Percentiles rank a stretch among this genome's conserved stretches.
phyloP scores from a whole-genome alignment of 2,329 filamentous ascomycete genomes.

The Hymenoscyphus albidus region DNA sequence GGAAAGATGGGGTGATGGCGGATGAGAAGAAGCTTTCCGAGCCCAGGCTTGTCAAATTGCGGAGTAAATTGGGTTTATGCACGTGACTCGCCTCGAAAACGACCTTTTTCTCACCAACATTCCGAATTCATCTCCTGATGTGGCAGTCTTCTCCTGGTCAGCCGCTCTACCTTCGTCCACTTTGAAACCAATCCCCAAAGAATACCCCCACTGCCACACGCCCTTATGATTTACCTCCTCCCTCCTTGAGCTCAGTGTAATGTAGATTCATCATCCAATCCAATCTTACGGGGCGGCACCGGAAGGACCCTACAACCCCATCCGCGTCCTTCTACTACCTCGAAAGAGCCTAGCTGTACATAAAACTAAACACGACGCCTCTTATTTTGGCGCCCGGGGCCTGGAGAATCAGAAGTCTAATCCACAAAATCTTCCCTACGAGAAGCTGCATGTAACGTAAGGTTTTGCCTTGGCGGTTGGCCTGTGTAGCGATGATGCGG shows the following conservation, averaged over 20 bases:
- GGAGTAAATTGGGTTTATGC: not conserved
- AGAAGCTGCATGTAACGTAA: not conserved
- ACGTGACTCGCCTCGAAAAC: conserved; percentile 1
- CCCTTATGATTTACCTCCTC: too few relatives aligned
- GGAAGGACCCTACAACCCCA: not conserved
- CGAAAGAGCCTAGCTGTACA: not conserved
- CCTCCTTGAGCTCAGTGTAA: not conserved
- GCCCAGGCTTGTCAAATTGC: not conserved
- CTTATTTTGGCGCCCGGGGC: not conserved
- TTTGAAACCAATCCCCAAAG: not conserved
- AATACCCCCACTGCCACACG: not conserved
- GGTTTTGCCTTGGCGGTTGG: not conserved
- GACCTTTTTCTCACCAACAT: not conserved
- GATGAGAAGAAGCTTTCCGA: not conserved
- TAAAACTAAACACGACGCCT: not conserved
- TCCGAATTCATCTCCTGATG: not conserved
- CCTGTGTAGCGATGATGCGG: not conserved
- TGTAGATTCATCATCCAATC: not conserved
- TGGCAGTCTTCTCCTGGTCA: not conserved
- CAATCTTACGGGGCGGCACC: not conserved
- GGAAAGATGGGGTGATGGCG: not conserved
- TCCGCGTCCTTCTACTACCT: not conserved
- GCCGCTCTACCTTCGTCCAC: not conserved
- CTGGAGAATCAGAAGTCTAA: not conserved
- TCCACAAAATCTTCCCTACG: not conserved